Base-by-base conservation (phyloP, 2,329 filamentous ascomycete species). In the Diaporthe batatas region DNA sequence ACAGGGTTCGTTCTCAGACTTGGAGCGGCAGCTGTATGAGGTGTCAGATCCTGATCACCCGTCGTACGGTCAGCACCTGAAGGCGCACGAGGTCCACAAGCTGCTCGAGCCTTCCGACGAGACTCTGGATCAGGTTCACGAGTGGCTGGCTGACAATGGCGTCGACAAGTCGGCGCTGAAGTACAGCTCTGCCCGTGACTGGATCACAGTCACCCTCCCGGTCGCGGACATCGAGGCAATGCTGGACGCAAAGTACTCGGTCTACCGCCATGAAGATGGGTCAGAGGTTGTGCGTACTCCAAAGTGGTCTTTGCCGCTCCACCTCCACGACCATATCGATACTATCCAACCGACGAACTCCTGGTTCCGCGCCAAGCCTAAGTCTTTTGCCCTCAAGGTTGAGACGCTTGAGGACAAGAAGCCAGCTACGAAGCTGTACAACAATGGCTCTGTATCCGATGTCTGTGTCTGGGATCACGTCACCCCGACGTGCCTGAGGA, bases 91-190 rank as follows among this genome's bases (percentile, higher is more conserved):
- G 74, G 86, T 91, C 36, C 82, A 87, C 54, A 82, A 87, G 68
- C 82, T 91, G 25, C 81, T 91, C 62, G 83, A 84, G 75, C 90
- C 90, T 2, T 80, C 84, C 1, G 82, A 87, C 2, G 84, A 90
- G 74, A 86, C 88, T 0, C 78, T 86, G 21, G 79, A 85, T 42
- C 82, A 87, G 25, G 86, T 91, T 11, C 85, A 87, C 68, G 85
- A 88, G 67, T 91, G 88, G 89, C 83, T 91, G 16, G 79, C 79
- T 34, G 86, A 86, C 74, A 85, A 89, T 78, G 88, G 85, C 67
- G 84, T 91, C 62, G 78, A 79, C 11, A 75, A 79, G 18, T 78
- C 80, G 29, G 47, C 59, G 14, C 59, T 74, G 10, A 79, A 81
- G 25, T 76, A 81, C 12, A 80, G 79, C 0, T 82, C 87, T 0